A percentile compares a stretch with the other conserved stretches of the same genome.
Evolutionary conservation across 768 basidiomycete species (phyloP).

Genomic region (Leccinum ochraceum): DNA sequence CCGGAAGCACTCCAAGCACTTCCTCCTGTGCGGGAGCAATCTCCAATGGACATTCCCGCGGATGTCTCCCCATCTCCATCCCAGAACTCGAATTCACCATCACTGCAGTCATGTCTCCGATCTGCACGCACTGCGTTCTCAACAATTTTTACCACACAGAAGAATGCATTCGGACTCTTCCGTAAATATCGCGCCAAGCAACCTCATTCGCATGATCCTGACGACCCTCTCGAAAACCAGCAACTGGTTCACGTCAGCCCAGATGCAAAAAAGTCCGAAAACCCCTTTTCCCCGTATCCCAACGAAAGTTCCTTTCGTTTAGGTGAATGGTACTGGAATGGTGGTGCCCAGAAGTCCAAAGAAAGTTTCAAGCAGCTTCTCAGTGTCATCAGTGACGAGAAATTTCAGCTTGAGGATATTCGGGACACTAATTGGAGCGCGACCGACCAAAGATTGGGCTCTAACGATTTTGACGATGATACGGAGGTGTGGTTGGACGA

Average conservation of each 20-base stretch:
- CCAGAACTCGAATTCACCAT: background rate
- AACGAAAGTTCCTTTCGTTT: background rate
- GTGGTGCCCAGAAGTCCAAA: background rate
- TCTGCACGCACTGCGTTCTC: background rate
- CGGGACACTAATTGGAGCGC: background rate
- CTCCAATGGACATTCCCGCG: background rate
- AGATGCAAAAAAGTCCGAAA: background rate
- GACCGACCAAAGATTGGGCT: background rate
- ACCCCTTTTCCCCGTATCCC: background rate
- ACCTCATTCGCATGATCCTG: background rate
- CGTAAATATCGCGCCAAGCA: background rate
- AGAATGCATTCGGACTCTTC: background rate
- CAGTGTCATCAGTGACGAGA: background rate
- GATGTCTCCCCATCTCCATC: background rate
- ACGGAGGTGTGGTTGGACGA: background rate
- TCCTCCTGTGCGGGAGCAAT: background rate
- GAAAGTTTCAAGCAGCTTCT: background rate
- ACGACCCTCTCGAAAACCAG: background rate
- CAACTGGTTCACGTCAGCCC: background rate
- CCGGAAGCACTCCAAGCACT: background rate
- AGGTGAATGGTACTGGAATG: background rate
- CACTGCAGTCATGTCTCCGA: background rate
- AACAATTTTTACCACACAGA: background rate
- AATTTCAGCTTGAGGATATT: background rate
- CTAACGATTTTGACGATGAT: background rate